Conservation (phyloP, 1,139 yeast genomes). For the Scheffersomyces segobiensis region DNA sequence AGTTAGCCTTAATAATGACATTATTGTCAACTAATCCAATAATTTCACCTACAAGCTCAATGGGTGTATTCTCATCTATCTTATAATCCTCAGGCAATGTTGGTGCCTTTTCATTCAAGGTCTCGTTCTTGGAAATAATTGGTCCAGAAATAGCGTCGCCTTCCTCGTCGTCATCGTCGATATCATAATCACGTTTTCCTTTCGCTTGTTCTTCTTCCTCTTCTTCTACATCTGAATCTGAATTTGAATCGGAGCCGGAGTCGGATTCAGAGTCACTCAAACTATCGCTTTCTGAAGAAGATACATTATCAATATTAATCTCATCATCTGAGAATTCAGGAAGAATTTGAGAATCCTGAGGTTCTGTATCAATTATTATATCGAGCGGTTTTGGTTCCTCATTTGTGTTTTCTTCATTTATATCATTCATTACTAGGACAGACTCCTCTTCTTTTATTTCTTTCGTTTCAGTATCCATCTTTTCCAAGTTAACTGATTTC, state of each 20-base stretch:
- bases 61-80: conserved; percentile 59
- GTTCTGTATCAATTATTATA: background rate
- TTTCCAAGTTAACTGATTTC: background rate
- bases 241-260: conserved; percentile 21
- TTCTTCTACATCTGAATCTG: conserved; percentile 20
- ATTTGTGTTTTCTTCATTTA: background rate
- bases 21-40: conserved; percentile 70
- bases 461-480: background rate
- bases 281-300: conserved; percentile 19
- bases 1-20: conserved; percentile 68
- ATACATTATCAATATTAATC: conserved; percentile 11
- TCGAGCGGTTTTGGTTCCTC: background rate
- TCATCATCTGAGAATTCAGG: conserved; percentile 22
- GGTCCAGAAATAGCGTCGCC: conserved; percentile 54
- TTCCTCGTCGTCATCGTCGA: conserved; percentile 40
- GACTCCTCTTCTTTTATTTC: background rate
- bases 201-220: conserved; percentile 20
- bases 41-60: conserved; percentile 74
- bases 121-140: conserved; percentile 76
- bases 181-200: conserved; percentile 5
- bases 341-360: conserved; percentile 9
- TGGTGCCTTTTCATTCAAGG: conserved; percentile 67
- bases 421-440: background rate
- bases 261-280: conserved; percentile 13
- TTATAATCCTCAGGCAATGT: conserved; percentile 65